phyloP scores from a whole-genome alignment of 768 basidiomycete genomes.

The Mycena kentingensis region DNA sequence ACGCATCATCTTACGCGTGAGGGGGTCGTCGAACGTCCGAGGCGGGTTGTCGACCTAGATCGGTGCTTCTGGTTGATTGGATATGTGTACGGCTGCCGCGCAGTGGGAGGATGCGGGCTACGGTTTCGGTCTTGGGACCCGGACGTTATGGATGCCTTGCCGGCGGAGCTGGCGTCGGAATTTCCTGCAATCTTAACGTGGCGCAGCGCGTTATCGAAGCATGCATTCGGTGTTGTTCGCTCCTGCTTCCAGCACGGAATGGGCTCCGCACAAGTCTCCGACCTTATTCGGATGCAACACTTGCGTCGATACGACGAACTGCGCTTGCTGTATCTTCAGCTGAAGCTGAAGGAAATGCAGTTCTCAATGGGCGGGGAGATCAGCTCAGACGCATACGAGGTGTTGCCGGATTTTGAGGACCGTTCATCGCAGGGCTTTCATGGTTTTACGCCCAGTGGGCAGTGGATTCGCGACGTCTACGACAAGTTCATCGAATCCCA shows the following conservation, averaged over 20 bases:
- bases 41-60: conserved; percentile 20
- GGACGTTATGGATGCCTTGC: conserved; percentile 24
- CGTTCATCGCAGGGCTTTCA: conserved; percentile 10
- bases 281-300: conserved; percentile 28
- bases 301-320: conserved; percentile 23
- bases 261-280: conserved; percentile 30
- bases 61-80: conserved; percentile 18
- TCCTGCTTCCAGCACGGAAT: conserved; percentile 31
- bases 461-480: conserved; percentile 22
- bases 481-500: conserved; percentile 21
- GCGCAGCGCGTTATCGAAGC: conserved; percentile 25
- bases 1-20: conserved; percentile 10
- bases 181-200: conserved; percentile 29
- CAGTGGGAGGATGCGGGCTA: background rate
- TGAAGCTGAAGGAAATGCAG: background rate
- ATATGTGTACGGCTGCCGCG: conserved; percentile 15
- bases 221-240: conserved; percentile 13
- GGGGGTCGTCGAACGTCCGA: conserved; percentile 13
- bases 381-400: no score
- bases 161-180: conserved; percentile 21
- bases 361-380: background rate
- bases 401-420: conserved; percentile 18
- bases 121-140: conserved; percentile 31
- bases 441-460: conserved; percentile 19
- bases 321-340: conserved; percentile 26